Evolutionary conservation across 2,329 filamentous ascomycete species (phyloP), one percentile per base, ranked within the genome.

Genomic region (Verticillium albo-atrum): DNA sequence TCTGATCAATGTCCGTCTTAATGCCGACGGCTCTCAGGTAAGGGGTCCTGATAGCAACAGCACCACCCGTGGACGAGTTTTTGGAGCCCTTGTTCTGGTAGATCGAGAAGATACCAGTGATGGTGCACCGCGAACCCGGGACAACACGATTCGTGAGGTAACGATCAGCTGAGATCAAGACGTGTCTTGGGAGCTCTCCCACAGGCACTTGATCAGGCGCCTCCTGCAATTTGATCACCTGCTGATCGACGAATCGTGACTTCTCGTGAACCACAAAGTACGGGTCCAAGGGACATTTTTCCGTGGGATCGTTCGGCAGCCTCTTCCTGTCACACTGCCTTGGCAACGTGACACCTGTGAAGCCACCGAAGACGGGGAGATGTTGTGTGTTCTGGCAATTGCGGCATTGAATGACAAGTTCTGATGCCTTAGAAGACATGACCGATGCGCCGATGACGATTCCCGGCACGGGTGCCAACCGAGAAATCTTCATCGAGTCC

Each of bases 381-480:
- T 84, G 82, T 64, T 91, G 82, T 32, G 84, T 82, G 66, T 92
- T 84, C 61, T 88, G 84, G 75, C 95, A 99, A 69, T 88, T 92
- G 64, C 92, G 87, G 78, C 95, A 99, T 74, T 96, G 88, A 56
- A 99, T 89, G 62, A 90, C 85, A 26, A 99, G 82, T 27, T 88
- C 82, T 6, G 92, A 97, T 5, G 95, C 92, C 79, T 99, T 98
- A 14, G 94, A 98, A 2, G 93, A 97, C 74, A 98, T 89, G 20
- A 96, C 96, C 1, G 94, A 97, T 54, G 95, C 95, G 54, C 95
- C 94, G 65, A 99, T 99, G 61, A 99, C 92, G 65, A 99, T 99
- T 56, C 95, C 96, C 1, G 95, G 95, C 60, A 99, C 96, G 59
- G 94, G 87, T 42, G 99, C 94, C n/a, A 99, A 88, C 67, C 92